Base-by-base conservation (phyloP, 1,284 basidiomycete species). In the Cutaneotrichosporon mucoides region DNA sequence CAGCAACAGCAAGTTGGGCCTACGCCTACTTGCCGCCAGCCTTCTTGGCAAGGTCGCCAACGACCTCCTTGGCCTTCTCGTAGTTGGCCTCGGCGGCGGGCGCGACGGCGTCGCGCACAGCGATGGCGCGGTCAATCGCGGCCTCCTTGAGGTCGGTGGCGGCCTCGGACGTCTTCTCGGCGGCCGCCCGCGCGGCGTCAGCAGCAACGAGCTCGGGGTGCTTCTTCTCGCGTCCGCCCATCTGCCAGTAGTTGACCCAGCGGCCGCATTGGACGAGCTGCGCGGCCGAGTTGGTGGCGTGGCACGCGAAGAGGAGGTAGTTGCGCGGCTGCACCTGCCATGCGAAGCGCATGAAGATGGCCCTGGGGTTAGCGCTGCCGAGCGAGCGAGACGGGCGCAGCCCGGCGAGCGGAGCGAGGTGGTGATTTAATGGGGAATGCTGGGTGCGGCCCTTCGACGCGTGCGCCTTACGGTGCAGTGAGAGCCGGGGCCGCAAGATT, bases 321-420 rank as follows among this genome's bases (percentile, higher is more conserved):
- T 98, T 98, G 67, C 94, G 85, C n/a, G 93, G 93, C 73, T 92
- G 86, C 41, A 97, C 93, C 61, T 85, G 85, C 94, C 94, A 97
- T 62, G 93, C 92, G 76, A 96, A 96, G 47, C 92, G 88, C 88
- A 93, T 94, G 81, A 96, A 96, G 65, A 94, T 90, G 81, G 90
- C 72, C 16, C 92, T 96, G 67, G 33, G 36, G 57, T 58, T 33
- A 58, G 57, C 24, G 38, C 36, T 54, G 42, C 15, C 3, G 16
- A 24, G 41, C 45, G 11, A 7, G 15, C 15, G 37, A 38, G 5
- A 15, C 11, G 9, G 48, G 24, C 24, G 24, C 24, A 24, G 24
- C 24, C 24, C 24, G 24, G 24, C 24, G 24, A 24, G 24, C 24
- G 24, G 24, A 24, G 24, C 24, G 24, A 24, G 24, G 24, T 24